Evolutionary conservation across 345 rosid species (phyloP), one percentile per base, ranked within the genome.

Genomic region (Populus pruinosa): DNA sequence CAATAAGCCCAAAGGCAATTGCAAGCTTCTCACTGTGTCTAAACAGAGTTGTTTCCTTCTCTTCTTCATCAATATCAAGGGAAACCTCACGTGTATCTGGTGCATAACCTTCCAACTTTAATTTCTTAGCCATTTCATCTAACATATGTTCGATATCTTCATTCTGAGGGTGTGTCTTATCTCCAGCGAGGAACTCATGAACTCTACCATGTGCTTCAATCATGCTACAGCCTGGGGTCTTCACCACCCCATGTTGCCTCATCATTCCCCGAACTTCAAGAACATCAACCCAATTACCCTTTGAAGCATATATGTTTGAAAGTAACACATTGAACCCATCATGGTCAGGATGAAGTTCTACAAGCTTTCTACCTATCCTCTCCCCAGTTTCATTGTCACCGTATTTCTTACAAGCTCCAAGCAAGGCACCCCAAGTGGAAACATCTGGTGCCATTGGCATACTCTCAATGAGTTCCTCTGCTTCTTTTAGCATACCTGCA

Each of bases 381-480:
- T 86, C 88, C n/a, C 92, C 94, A 86, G 82, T 85, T 66, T 86
- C 88, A 50, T 69, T 55, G 69, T 90, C 81, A 20, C 82, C 85
- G 9, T 86, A 82, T 76, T 86, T 90, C 79, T 75, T 86, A 79
- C 90, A 89, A 38, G 92, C 92, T 20, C 86, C 92, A 20, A 90
- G 89, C 77, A 90, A 87, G 55, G 92, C 94, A 49, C 90, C 91
- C 94, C 94, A 89, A 36, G 89, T 87, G 66, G 91, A 87, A 79
- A 82, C 89, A 80, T 90, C 94, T 7, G 92, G 91, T 35, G 82
- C 77, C 81, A 87, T 77, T n/a, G 94, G 94, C 92, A 90, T 89
- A 66, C 69, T 77, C 71, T 77, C 72, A 39, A 89, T 78, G 53
- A 90, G 88, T 55, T 87, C 86, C 84, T 90, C 92, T 6, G 94